Evolutionary conservation across 176 grass and related monocot genomes (phyloP), one percentile per base, ranked within the genome.

Genomic region (Aegilops sharonensis): DNA sequence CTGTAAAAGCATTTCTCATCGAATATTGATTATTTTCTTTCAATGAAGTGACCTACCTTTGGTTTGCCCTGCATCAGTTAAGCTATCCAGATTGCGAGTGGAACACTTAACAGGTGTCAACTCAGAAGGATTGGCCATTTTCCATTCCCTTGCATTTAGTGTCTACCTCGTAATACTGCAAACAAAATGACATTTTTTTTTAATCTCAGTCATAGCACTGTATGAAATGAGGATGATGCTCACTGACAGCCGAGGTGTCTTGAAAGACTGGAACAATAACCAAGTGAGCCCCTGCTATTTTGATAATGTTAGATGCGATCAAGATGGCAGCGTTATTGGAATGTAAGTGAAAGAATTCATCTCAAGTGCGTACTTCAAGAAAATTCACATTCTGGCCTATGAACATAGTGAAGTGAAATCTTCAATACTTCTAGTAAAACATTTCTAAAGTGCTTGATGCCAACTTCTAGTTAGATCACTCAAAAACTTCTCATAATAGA

Each of bases 241-340:
- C 66, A 83, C 21, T 4, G 91, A 87, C 85, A 77, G 11, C n/a
- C 34, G 13, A 11, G 71, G 35, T 89, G 83, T 84, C 62, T 78
- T 98, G 43, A 40, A 83, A 4, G 8, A 64, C 24, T 98, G 95
- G 95, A 57, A 18, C 30, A 14, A 56, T 42, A 94, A 98, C 89
- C 93, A 90, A 95, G 87, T 94, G 52, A 85, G 23, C 75, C 77
- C 93, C 12, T 98, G 93, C 91, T 56, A 66, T 34, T 93, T 79
- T 82, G 1, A 3, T 11, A 12, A 21, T n/a, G 72, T 98, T 68
- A 64, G 0, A 32, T 98, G 95, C 60, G 17, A 80, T 68, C 48
- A 71, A 48, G 24, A 75, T 23, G 37, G 67, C 27, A 72, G 91
- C n/a, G 85, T 95, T 75, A 27, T 39, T 63, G 4, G 1, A 72